These are phyloP conservation scores for Penicillium fuscoglaucum DNA, from an alignment of 2,329 filamentous ascomycete species.

Conservation along the genomic window DNA sequence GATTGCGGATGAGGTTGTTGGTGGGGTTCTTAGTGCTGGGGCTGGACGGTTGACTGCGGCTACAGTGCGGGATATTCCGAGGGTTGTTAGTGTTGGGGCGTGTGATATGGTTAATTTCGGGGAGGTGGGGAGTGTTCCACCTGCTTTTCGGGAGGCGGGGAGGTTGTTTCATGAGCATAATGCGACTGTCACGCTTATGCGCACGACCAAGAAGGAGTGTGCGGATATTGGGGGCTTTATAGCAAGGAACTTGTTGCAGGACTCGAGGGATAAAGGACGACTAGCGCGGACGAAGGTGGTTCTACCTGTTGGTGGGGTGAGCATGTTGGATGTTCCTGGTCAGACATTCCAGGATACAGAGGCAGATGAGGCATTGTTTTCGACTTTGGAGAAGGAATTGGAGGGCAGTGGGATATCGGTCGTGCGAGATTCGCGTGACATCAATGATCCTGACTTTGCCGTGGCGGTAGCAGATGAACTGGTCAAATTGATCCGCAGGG, in stretches of 20 bases:
- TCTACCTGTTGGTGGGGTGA: slow-evolving; percentile 62
- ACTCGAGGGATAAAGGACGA: slow-evolving; percentile 35
- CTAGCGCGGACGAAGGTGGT: slow-evolving; percentile 45
- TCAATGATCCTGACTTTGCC: slow-evolving; percentile 37
- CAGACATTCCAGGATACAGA: slow-evolving; percentile 55
- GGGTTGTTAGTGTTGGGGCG: slow-evolving; percentile 56
- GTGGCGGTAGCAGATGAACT: slow-evolving; percentile 26
- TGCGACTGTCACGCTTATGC: slow-evolving; percentile 64
- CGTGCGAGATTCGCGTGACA: slow-evolving; percentile 46
- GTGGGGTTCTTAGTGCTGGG: slow-evolving; percentile 64
- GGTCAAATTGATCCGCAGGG: slow-evolving; percentile 18
- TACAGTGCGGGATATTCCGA: slow-evolving; percentile 58
- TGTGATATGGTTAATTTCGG: slow-evolving; percentile 68
- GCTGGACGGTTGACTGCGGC: slow-evolving; percentile 59
- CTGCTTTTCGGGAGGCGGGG: not conserved
- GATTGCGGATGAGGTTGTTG: slow-evolving; percentile 63
- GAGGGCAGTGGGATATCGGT: slow-evolving; percentile 52
- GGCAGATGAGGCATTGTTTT: slow-evolving; percentile 51
- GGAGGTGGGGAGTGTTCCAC: slow-evolving; percentile 54
- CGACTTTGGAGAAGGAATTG: slow-evolving; percentile 52
- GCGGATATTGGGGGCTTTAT: slow-evolving; percentile 57
- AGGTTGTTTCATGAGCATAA: slow-evolving; percentile 63
- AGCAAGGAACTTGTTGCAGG: slow-evolving; percentile 51
- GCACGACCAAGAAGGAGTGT: slow-evolving; percentile 62
- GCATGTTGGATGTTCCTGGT: slow-evolving; percentile 57